Base-by-base conservation (phyloP, 306 rosid genomes). In the Casuarina equisetifolia region DNA sequence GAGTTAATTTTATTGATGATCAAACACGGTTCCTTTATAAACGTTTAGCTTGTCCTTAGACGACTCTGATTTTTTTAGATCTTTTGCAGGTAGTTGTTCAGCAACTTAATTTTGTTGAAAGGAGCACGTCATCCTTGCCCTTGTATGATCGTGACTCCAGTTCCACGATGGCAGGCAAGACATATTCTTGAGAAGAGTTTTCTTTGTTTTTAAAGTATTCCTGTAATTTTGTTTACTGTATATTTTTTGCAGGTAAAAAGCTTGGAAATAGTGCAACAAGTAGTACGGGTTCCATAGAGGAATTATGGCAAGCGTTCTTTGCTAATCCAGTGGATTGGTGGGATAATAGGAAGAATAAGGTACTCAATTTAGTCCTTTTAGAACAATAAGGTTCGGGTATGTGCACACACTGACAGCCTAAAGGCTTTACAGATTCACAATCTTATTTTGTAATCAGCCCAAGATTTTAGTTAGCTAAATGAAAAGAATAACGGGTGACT, bases 91-190 rank as follows among this genome's bases (percentile, higher is more conserved):
- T 95, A 44, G 89, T 92, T 72, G 91, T 54, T 75, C 94, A 95
- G 82, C 91, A 91, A 82, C 90, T 95, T 87, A 95, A 87, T 83
- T 91, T 95, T 80, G 82, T 95, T 7, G 96, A 88, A n/a, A 87
- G 75, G 87, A 84, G 77, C 80, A 69, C 70, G 58, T 68, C 85
- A 6, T 74, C 88, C 3, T 66, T 49, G 19, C 45, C 86, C n/a
- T 70, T 76, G 11, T 72, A 73, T 70, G 90, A 85, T 51, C 90
- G 70, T n/a, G 91, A 88, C 36, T 87, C 85, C 69, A 83, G 84
- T 82, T 82, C 86, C 69, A 54, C 72, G 52, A 51, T 51, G 69
- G 63, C 87, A 81, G 96, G 91, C 78, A 79, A 81, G 92, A 84
- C 79, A 57, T 36, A 35, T 77, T 78, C 2, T 64, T 58, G 54